phyloP scores from a whole-genome alignment of 371 early-diverging fungal genomes.

The Saksenaea oblongispora region DNA sequence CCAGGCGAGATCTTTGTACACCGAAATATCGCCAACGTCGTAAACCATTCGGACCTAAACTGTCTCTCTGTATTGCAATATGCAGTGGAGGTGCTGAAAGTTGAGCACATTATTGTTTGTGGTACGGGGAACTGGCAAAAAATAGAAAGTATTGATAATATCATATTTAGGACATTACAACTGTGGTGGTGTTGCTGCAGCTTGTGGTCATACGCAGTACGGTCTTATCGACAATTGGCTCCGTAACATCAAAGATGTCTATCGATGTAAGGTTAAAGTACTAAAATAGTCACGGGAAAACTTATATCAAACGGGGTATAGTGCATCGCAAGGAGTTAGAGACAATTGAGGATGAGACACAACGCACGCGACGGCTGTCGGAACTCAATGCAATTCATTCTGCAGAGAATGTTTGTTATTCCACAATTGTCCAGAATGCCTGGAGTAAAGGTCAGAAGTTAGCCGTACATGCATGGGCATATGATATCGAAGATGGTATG shows the following conservation, averaged over 20 bases:
- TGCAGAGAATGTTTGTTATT: slow-evolving; percentile 72
- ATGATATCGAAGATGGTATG: slow-evolving; percentile 70
- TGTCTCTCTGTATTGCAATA: slow-evolving; percentile 89
- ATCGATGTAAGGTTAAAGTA: slow-evolving; percentile 41
- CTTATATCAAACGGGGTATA: slow-evolving; percentile 8
- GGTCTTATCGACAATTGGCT: slow-evolving; percentile 90
- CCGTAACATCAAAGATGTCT: slow-evolving; percentile 75
- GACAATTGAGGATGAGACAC: slow-evolving; percentile 35
- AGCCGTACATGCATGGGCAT: slow-evolving; percentile 84
- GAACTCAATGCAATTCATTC: slow-evolving; percentile 79
- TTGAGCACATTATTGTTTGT: slow-evolving; percentile 91
- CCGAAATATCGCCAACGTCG: slow-evolving; percentile 95
- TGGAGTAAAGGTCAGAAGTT: slow-evolving; percentile 79
- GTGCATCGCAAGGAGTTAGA: slow-evolving; percentile 57
- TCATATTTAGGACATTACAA: slow-evolving; percentile 68
- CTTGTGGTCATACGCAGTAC: slow-evolving; percentile 57
- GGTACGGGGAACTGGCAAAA: slow-evolving; percentile 41
- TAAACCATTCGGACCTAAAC: slow-evolving; percentile 76
- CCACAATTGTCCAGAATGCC: slow-evolving; percentile 82
- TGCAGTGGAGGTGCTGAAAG: slow-evolving; percentile 88
- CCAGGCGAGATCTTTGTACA: slow-evolving; percentile 95
- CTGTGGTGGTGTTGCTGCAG: slow-evolving; percentile 87
- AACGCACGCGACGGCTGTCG: slow-evolving; percentile 55
- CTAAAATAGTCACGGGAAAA: background rate
- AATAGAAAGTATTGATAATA: background rate